Conservation (phyloP, 768 basidiomycete species). For the Podaxis sp. region DNA sequence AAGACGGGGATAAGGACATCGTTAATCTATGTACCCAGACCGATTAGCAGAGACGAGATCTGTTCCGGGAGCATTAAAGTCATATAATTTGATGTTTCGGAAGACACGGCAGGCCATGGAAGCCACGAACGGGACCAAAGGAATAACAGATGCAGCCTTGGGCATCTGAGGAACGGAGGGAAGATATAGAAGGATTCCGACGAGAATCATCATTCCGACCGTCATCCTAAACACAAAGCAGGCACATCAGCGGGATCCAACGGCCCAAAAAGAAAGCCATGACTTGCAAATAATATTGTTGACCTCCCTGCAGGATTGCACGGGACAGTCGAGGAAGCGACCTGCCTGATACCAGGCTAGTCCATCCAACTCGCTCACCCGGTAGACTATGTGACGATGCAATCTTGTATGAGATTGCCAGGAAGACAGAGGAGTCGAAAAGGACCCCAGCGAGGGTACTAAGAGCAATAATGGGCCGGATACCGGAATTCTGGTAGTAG, state of each 20-base stretch:
- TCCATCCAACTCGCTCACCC: constrained; percentile 14
- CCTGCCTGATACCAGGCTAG: constrained; percentile 20
- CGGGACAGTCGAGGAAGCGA: constrained; percentile 24
- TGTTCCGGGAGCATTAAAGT: not conserved
- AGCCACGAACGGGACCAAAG: not conserved
- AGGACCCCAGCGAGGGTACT: constrained; percentile 23
- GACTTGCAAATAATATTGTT: constrained; percentile 34
- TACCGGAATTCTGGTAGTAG: constrained; percentile 26
- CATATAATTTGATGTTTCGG: not conserved
- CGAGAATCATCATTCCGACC: not conserved
- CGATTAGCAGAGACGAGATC: not conserved
- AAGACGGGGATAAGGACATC: too few relatives aligned
- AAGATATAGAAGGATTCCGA: not conserved
- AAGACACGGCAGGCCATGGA: not conserved
- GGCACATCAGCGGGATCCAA: not conserved
- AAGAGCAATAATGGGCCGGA: constrained; percentile 25
- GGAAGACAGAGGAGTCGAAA: constrained; percentile 32
- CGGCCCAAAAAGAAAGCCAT: not conserved
- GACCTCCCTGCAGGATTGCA: constrained; percentile 29
- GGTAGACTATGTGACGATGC: constrained; percentile 19
- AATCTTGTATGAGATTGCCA: constrained; percentile 31
- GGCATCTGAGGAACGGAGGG: not conserved
- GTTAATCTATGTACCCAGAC: too few relatives aligned
- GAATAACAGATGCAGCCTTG: not conserved
- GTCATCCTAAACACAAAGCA: not conserved